phyloP scores from a whole-genome alignment of 768 basidiomycete genomes.

The Mycena leptocephala region DNA sequence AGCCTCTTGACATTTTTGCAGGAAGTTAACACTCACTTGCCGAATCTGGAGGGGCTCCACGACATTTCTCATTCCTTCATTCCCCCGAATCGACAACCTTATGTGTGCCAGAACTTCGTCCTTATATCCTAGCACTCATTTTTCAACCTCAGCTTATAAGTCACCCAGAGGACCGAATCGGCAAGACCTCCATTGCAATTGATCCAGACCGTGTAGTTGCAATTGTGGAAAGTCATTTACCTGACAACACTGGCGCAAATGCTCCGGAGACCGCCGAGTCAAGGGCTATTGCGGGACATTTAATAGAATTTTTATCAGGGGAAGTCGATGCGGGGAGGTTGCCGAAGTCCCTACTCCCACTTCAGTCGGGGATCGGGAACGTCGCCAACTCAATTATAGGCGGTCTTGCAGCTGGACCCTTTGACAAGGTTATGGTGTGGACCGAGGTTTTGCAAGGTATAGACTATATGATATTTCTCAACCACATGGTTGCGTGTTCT shows the following conservation, averaged over 20 bases:
- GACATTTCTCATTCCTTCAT: slow-evolving; percentile 64
- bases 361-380: slow-evolving; percentile 66
- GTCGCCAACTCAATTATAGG: slow-evolving; percentile 68
- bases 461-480: too few relatives aligned
- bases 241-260: slow-evolving; percentile 64
- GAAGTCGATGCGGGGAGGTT: slow-evolving; percentile 61
- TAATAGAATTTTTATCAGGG: slow-evolving; percentile 60
- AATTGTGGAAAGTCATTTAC: slow-evolving; percentile 56
- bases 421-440: slow-evolving; percentile 66
- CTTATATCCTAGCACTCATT: neutral
- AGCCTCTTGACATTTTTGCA: neutral
- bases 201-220: slow-evolving; percentile 66
- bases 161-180: slow-evolving; percentile 63
- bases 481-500: neutral
- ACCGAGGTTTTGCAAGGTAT: slow-evolving; percentile 65
- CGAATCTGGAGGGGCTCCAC: slow-evolving; percentile 64
- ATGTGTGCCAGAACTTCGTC: slow-evolving; percentile 13
- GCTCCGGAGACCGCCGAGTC: slow-evolving; percentile 63
- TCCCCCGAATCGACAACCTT: slow-evolving; percentile 61
- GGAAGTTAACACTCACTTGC: slow-evolving; percentile 65
- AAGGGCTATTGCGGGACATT: slow-evolving; percentile 59
- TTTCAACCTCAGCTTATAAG: slow-evolving; percentile 53
- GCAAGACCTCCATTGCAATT: slow-evolving; percentile 61
- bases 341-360: slow-evolving; percentile 59
- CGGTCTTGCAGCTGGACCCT: slow-evolving; percentile 64